These are phyloP conservation scores for Saccharomyces hybrid DNA, from an alignment of 1,139 yeast genomes.

Conservation along the genomic window DNA sequence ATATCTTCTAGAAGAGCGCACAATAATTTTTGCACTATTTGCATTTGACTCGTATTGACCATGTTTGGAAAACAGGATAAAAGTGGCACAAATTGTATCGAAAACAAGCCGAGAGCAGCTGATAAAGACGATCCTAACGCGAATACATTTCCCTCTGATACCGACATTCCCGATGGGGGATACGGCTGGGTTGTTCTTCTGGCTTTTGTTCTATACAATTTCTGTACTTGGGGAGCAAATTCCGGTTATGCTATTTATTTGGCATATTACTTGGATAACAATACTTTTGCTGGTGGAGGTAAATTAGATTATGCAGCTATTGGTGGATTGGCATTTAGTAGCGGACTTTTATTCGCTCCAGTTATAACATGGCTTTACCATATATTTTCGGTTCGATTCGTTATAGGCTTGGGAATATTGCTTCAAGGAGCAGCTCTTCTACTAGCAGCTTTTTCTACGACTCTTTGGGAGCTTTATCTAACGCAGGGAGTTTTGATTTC, in stretches of 20 bases:
- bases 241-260: constrained; percentile 38
- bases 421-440: constrained; percentile 48
- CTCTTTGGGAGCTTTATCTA: constrained; percentile 51
- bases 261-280: constrained; percentile 41
- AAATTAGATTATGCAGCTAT: constrained; percentile 53
- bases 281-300: constrained; percentile 46
- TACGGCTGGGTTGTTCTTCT: too few species aligned
- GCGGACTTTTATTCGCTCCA: constrained; percentile 45
- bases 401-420: constrained; percentile 37
- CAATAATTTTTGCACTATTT: too few species aligned
- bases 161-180: too few species aligned
- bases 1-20: too few species aligned
- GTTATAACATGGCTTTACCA: constrained; percentile 17
- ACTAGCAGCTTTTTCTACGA: constrained; percentile 52
- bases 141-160: too few species aligned
- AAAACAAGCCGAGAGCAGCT: too few species aligned
- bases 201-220: too few species aligned
- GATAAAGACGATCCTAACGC: too few species aligned
- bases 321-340: constrained; percentile 56
- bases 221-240: too few species aligned
- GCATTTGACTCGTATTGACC: too few species aligned
- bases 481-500: background rate
- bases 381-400: constrained; percentile 21
- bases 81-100: too few species aligned
- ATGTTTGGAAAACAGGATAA: too few species aligned